Evolutionary conservation across 257 asterid species (phyloP), one percentile per base, ranked within the genome.

Genomic region (Salvia rosmarinus): DNA sequence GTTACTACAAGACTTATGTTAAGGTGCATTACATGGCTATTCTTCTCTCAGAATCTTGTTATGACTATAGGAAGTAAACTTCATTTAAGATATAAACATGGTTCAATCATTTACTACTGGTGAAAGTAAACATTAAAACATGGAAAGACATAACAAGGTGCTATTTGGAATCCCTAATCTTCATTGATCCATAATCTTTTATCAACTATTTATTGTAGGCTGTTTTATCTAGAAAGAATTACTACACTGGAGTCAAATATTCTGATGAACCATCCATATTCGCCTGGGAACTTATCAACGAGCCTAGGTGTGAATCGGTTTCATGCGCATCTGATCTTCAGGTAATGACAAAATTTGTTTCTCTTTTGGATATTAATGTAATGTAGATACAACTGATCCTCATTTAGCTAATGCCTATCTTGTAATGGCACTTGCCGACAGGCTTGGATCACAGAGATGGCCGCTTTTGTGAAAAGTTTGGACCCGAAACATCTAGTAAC

Each of bases 271-370:
- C 90, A 0, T 75, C 86, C 28, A 79, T 85, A 75, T 83, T 86
- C 76, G 90, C 88, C 0, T 86, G 90, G 90, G 90, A 83, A 78
- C 86, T 86, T 64, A 86, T 86, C 74, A 86, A 86, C 5, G 90
- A 86, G 74, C 90, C 90, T 51, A 76, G 86, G 10, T 86, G 90
- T 64, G 82, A 81, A 67, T 79, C 86, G 35, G 39, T 70, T 73
- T 73, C 85, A 44, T 81, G 82, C 50, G 83, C 82, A 65, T 62
- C 82, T 64, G 79, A 77, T 75, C 88, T 83, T 34, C 90, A 85
- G 87, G 90, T 85, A 43, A 56, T 20, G 3, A 4, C 28, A 23
- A 4, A 3, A 32, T 6, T 37, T 5, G 10, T 7, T 9, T 37
- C 11, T 6, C 7, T 9, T 7, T 37, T 10, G 2, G 43, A 21